These are phyloP conservation scores for Porcisia hertigi DNA, from an alignment of 208 protist genomes.

Conservation along the genomic window DNA sequence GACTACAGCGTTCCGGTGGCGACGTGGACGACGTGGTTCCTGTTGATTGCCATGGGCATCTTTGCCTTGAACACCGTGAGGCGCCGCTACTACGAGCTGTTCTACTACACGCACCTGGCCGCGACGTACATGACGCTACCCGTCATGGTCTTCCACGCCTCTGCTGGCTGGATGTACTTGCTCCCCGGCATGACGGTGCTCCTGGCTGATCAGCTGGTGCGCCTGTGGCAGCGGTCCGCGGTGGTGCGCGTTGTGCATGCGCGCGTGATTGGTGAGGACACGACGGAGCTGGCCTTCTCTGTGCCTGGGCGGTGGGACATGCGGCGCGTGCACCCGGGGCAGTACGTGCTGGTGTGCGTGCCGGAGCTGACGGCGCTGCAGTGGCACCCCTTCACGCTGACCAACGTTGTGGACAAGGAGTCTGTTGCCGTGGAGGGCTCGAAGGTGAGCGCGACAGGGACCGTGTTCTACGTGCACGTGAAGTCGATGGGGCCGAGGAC, in stretches of 20 bases:
- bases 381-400: constrained; percentile 73
- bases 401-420: constrained; percentile 21
- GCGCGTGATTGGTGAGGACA: too few relatives aligned
- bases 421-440: not conserved
- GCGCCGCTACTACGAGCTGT: constrained; percentile 61
- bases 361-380: constrained; percentile 57
- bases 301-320: too few relatives aligned
- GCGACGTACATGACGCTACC: constrained; percentile 53
- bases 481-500: constrained; percentile 53
- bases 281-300: too few relatives aligned
- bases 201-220: constrained; percentile 48
- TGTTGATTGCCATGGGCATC: constrained; percentile 53
- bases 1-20: constrained; percentile 51
- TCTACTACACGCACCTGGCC: constrained; percentile 71
- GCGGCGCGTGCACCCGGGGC: constrained; percentile 27
- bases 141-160: constrained; percentile 45
- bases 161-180: constrained; percentile 61
- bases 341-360: constrained; percentile 62
- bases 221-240: too few relatives aligned
- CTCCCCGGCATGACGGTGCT: constrained; percentile 56
- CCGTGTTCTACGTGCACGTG: constrained; percentile 44
- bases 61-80: constrained; percentile 43
- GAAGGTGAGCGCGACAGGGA: constrained; percentile 1
- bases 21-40: constrained; percentile 38
- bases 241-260: too few relatives aligned